Base-by-base conservation (phyloP, 345 rosid species). In the Raphanus raphanistrum region DNA sequence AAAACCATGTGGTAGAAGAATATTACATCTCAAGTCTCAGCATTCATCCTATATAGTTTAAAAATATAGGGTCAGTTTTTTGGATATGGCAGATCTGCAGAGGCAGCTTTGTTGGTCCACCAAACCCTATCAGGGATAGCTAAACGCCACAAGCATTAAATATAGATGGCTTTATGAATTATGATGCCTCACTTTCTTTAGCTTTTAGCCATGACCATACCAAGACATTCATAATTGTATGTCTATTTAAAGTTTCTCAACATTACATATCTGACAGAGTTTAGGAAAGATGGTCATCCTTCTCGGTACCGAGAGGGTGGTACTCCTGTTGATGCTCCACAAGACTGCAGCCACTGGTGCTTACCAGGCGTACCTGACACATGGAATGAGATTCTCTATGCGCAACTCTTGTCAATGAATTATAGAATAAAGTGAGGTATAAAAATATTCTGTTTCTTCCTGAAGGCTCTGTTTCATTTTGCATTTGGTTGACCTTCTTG, bases 301-400 rank as follows among this genome's bases (percentile, higher is more conserved):
- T 90, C 98, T 35, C 82, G 71, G 68, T 76, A 90, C 81, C 88
- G 94, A n/a, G 93, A 88, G 82, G 82, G 83, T 1, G 89, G 89
- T 4, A 91, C 88, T 68, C 83, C 84, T 1, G 64, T 68, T 52
- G 79, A 80, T 71, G 93, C 93, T 79, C 90, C 99, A 7, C 93
- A 93, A 78, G 98, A 91, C 75, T 91, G 96, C 84, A 90, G 98
- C 85, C 97, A 91, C 66, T 96, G 99, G 97, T 96, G 97, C 81
- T 68, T 91, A 74, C 97, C 97, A 1, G 98, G 97, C 8, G 82
- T 95, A 52, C 97, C 98, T 8, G 93, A 93, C 70, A 81, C 86
- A 15, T 96, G 98, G 98, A 93, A 96, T 80, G 88, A 91, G 75
- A 82, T 96, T 33, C 85, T 93, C 82, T 92, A 89, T 76, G 91